Evolutionary conservation across 345 rosid species (phyloP), one percentile per base, ranked within the genome.

Genomic region (Microcos paniculata): DNA sequence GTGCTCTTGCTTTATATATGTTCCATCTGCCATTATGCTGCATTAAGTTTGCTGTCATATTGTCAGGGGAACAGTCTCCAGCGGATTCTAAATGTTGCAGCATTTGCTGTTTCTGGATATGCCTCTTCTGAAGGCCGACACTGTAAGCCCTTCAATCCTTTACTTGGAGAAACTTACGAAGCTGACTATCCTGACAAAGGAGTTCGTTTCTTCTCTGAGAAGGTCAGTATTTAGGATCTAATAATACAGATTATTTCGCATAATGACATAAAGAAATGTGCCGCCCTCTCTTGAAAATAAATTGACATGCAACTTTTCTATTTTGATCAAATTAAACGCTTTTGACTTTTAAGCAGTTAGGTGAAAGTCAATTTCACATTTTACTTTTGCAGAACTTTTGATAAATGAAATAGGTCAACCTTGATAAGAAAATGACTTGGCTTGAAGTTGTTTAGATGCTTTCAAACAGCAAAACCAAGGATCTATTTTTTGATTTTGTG

Each of bases 61-160:
- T 78, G 8, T 42, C 72, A 96, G 99, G 99, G 97, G 26, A 88
- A 96, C 80, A 83, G 89, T 76, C 87, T 93, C 58, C 70, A 86
- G 57, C 90, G 99, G 85, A 87, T 87, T 80, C 81, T 96, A 66
- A 72, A 90, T 72, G 98, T 96, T 85, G 95, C 98, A 73, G 98
- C 99, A 26, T 96, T 96, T 86, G 98, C 99, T 16, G 93, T 90
- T 70, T 96, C 99, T 76, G 99, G 97, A 43, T 96, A 96, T 78
- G 96, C 98, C 79, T 93, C 97, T 48, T 87, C 99, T 21, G 94
- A 93, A 81, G 94, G 98, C 49, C 88, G 99, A 28, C 96, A 90
- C 43, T 93, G 99, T 82, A 96, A 96, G 86, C 99, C 99, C n/a
- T 96, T 95, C 75, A 95, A 95, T 74, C 98, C 97, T 82, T 83